phyloP scores from a whole-genome alignment of 441 rosid species.

The Capsella rubella region DNA sequence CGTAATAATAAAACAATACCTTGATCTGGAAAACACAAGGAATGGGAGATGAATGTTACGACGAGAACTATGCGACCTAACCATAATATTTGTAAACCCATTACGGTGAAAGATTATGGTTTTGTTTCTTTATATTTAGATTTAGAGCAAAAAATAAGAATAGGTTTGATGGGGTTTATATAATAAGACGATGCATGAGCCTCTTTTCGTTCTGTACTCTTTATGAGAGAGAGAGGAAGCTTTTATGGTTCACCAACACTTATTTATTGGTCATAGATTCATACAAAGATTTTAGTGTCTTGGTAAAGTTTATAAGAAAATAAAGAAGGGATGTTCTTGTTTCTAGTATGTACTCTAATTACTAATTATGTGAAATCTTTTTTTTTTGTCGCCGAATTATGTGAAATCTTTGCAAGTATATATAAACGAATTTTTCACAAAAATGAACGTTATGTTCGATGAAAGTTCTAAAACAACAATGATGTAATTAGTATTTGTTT shows the following conservation, averaged over 20 bases:
- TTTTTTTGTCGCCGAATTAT: no score
- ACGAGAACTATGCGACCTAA: conserved; percentile 36
- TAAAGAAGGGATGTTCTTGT: conserved; percentile 17
- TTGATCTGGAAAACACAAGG: conserved; percentile 45
- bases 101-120: conserved; percentile 31
- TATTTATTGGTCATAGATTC: conserved; percentile 37
- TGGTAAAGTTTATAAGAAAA: conserved; percentile 16
- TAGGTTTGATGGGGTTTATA: conserved; percentile 45
- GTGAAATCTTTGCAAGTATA: conserved; percentile 3
- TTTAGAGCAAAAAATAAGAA: conserved; percentile 32
- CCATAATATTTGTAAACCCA: conserved; percentile 38
- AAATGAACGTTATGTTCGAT: not conserved
- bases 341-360: not conserved
- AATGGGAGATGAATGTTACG: conserved; percentile 40
- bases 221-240: conserved; percentile 36
- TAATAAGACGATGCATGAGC: conserved; percentile 41
- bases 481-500: no score
- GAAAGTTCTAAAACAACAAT: no score
- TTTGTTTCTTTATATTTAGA: conserved; percentile 24
- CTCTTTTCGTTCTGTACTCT: conserved; percentile 45
- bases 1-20: conserved; percentile 42
- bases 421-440: not conserved
- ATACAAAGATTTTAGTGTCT: conserved; percentile 48
- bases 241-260: conserved; percentile 51
- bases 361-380: conserved; percentile 6